Conservation (phyloP, 1,284 basidiomycete genomes). For the Rhodotorula glutinis region DNA sequence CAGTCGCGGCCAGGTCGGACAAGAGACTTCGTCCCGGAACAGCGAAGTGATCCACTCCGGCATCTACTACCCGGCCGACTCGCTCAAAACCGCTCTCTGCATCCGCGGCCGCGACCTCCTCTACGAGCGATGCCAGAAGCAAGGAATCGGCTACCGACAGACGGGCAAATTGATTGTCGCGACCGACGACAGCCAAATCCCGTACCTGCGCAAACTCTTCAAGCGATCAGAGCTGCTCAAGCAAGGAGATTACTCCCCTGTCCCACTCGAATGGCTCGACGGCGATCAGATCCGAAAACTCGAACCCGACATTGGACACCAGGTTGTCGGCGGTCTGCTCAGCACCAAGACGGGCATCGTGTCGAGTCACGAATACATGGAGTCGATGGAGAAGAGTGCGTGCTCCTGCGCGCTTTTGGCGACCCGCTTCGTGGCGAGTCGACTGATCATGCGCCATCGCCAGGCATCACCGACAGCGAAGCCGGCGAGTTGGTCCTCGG, state of each 20-base stretch:
- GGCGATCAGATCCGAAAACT: conserved; percentile 68
- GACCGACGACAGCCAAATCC: conserved; percentile 57
- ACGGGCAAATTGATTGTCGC: conserved; percentile 87
- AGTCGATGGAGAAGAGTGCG: conserved; percentile 37
- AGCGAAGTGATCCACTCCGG: conserved; percentile 67
- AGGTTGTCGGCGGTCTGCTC: conserved; percentile 71
- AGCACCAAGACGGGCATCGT: conserved; percentile 88
- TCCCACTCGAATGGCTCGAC: conserved; percentile 67
- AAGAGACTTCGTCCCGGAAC: conserved; percentile 61
- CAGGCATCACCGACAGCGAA: conserved; percentile 67
- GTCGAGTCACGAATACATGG: conserved; percentile 66
- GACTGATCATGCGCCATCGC: conserved; percentile 57
- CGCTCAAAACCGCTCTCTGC: conserved; percentile 83
- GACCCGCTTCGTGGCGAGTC: no score
- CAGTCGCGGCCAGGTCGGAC: conserved; percentile 33
- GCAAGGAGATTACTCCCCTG: conserved; percentile 44
- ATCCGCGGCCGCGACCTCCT: conserved; percentile 80
- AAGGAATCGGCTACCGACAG: conserved; percentile 67
- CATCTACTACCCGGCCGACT: conserved; percentile 68
- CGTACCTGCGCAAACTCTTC: conserved; percentile 69
- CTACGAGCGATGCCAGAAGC: conserved; percentile 69
- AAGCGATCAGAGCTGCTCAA: conserved; percentile 52
- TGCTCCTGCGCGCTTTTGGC: no score
- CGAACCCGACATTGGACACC: conserved; percentile 74
- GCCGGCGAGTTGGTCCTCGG: conserved; percentile 73